Conservation (phyloP, 305 asterid genomes). For the Withania somnifera region DNA sequence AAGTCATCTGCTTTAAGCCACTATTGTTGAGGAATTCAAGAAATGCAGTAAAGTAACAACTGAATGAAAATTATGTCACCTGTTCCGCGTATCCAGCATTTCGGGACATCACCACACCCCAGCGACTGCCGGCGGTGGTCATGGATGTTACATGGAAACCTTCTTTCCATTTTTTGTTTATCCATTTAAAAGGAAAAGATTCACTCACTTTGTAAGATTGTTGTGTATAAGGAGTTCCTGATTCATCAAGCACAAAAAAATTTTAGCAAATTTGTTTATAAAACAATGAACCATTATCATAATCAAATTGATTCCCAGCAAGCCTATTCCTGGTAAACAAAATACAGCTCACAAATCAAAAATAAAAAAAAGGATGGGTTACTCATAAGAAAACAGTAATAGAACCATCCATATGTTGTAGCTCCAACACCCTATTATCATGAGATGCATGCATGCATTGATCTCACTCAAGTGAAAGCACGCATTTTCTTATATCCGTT, state of each 20-base stretch:
- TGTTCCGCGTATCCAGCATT: slow-evolving; percentile 71
- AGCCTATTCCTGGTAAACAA: neutral
- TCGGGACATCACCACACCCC: slow-evolving; percentile 86
- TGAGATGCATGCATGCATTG: neutral
- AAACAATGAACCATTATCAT: neutral
- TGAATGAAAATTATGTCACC: slow-evolving; percentile 24
- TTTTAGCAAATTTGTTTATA: neutral
- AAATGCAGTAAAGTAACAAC: neutral
- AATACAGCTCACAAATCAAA: neutral
- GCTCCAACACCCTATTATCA: neutral
- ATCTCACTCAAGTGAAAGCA: too few species aligned
- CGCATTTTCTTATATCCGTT: too few species aligned
- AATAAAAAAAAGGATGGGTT: neutral
- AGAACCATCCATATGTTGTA: neutral
- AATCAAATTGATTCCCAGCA: neutral
- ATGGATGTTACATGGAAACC: slow-evolving; percentile 79
- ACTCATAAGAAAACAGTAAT: neutral
- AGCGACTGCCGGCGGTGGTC: slow-evolving; percentile 82
- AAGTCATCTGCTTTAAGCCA: neutral
- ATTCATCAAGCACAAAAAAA: neutral
- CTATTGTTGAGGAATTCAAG: neutral
- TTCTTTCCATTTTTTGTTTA: slow-evolving; percentile 79
- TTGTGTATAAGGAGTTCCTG: slow-evolving; percentile 73
- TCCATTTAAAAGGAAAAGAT: slow-evolving; percentile 83
- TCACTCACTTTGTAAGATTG: slow-evolving; percentile 79